Base-by-base conservation (phyloP, 768 basidiomycete species). In the Botryobasidium botryosum region DNA sequence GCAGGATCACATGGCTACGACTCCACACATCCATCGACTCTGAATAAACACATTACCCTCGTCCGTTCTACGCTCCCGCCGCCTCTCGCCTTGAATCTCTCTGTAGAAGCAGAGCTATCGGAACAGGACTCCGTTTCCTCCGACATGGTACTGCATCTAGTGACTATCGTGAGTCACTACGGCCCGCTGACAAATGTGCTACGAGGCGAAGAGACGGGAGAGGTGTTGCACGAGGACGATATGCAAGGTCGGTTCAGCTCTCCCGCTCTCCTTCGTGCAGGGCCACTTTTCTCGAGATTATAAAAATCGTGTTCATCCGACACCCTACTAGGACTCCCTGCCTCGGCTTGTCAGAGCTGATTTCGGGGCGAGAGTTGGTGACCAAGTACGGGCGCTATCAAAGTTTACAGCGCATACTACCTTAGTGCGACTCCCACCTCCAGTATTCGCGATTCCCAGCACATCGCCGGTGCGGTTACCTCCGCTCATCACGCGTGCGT, bases 101-200 rank as follows among this genome's bases (percentile, higher is more conserved):
- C 25, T 18, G 5, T 28, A 13, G 28, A 29, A 20, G 4, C 47
- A 4, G 27, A 17, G 23, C 51, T 78, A 17, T 57, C 59, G 3
- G 61, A 60, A 0, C 82, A 85, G 52, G 79, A 79, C 51, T 57
- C 55, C 17, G 67, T 68, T 17, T 70, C 71, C 26, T 66, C 64
- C 1, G 62, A 64, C n/a, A 85, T 87, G 84, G 84, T 84, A 2
- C 57, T 62, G 21, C 73, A 77, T 40, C 58, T 88, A 7, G 80
- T 82, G 53, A 76, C 72, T 52, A 62, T 88, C 27, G 71, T 76
- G 1, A 67, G 67, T 1, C 84, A 88, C 56, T 87, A 79, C 51
- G 77, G 77, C 20, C 74, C 81, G 50, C 86, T 88, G 79, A 72
- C 69, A 1, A 61, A 62, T 46, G 78, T 79, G 0, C 56, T 82